A percentile compares a stretch with the other conserved stretches of the same genome.
Evolutionary conservation across 805 yeast genomes (phyloP).

Genomic region (Lipomyces mesembrius): DNA sequence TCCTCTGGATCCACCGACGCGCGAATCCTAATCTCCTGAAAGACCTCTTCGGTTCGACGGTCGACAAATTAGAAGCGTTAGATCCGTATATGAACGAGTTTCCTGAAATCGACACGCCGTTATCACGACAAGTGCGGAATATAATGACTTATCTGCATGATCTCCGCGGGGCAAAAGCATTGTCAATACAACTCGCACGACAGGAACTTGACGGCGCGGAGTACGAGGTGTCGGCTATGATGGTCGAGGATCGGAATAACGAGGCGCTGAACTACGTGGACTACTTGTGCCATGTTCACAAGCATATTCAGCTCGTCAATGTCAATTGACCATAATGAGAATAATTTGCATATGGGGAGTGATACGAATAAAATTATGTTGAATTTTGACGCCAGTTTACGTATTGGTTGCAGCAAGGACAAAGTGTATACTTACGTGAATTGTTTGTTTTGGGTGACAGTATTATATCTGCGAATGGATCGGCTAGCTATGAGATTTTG

Average conservation of each 20-base stretch:
- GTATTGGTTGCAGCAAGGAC: neutral
- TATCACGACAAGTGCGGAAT: constrained; percentile 69
- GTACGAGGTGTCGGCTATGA: constrained; percentile 57
- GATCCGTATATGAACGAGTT: constrained; percentile 60
- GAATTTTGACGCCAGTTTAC: neutral
- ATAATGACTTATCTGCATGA: constrained; percentile 61
- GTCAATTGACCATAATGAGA: neutral
- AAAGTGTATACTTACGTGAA: neutral
- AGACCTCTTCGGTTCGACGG: constrained; percentile 73
- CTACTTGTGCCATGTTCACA: constrained; percentile 70
- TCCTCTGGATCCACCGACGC: constrained; percentile 70
- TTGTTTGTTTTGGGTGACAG: neutral
- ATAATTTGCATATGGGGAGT: neutral
- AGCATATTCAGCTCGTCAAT: constrained; percentile 44
- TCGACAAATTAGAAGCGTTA: constrained; percentile 50
- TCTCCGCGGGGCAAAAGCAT: constrained; percentile 48
- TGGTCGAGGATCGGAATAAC: constrained; percentile 73
- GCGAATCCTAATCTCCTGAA: constrained; percentile 68
- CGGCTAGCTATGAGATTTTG: neutral
- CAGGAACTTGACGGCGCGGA: constrained; percentile 68
- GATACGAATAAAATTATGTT: neutral
- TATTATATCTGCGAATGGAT: neutral
- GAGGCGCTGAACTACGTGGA: constrained; percentile 67
- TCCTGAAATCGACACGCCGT: constrained; percentile 70
- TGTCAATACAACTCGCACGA: constrained; percentile 64